phyloP scores from a whole-genome alignment of 805 yeast genomes.

The Grigorovia transvaalensis region DNA sequence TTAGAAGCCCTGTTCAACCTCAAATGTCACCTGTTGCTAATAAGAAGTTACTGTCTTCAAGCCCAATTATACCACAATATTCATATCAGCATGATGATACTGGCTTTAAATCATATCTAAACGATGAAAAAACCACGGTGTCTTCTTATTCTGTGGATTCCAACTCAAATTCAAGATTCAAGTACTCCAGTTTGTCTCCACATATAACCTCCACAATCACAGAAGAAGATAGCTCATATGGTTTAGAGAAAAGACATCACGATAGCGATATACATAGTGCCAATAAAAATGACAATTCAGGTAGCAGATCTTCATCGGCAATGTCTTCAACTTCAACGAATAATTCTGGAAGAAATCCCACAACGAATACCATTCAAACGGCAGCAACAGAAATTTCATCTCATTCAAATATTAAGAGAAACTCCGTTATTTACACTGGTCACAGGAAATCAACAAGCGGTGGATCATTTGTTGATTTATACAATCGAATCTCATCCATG shows the following conservation, averaged over 20 bases:
- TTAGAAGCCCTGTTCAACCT: conserved; percentile 32
- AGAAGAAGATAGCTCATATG: neutral
- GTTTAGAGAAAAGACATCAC: neutral
- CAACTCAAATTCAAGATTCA: neutral
- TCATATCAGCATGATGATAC: neutral
- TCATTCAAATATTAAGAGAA: neutral
- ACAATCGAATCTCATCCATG: conserved; percentile 23
- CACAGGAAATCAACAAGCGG: conserved; percentile 26
- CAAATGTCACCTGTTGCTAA: conserved; percentile 3
- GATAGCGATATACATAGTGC: neutral
- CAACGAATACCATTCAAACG: neutral
- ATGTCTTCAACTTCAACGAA: conserved; percentile 1
- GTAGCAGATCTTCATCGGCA: neutral
- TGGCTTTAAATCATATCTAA: neutral
- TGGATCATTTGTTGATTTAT: conserved; percentile 28
- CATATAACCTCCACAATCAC: neutral
- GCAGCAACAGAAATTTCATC: neutral
- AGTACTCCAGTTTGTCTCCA: neutral
- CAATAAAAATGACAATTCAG: neutral
- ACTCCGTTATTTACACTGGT: conserved; percentile 2
- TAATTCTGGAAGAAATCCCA: neutral
- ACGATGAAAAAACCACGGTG: neutral
- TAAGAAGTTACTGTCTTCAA: neutral
- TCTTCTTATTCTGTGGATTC: neutral
- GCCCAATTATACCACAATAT: neutral